Percentiles rank a stretch among this genome's conserved stretches.
These are phyloP conservation scores for Vitis amurensis DNA, from an alignment of 164 flowering plant genomes.

Conservation along the genomic window DNA sequence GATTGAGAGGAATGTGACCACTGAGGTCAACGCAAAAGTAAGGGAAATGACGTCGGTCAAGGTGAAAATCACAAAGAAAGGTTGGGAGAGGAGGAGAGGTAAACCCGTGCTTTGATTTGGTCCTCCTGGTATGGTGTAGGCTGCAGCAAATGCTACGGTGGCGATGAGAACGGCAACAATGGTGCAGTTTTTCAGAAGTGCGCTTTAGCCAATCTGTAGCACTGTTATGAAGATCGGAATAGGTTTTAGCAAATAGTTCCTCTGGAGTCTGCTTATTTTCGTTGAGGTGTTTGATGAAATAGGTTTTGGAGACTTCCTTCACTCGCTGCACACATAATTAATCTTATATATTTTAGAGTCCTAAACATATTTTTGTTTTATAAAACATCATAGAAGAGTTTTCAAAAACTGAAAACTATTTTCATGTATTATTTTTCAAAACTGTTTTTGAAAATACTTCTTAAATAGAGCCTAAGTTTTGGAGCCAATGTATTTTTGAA, in stretches of 20 bases:
- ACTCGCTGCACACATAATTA: slow-evolving; percentile 6
- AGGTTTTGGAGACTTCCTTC: not conserved
- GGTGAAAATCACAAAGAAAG: slow-evolving; percentile 19
- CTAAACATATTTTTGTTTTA: too few relatives aligned
- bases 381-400: too few relatives aligned
- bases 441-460: not conserved
- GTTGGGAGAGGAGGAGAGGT: slow-evolving; percentile 14
- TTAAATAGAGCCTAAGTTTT: too few relatives aligned
- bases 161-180: slow-evolving; percentile 23
- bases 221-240: not conserved
- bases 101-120: slow-evolving; percentile 13
- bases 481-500: too few relatives aligned
- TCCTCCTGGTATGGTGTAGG: slow-evolving; percentile 34
- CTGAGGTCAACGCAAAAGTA: slow-evolving; percentile 12
- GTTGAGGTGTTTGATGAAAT: slow-evolving; percentile 3
- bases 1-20: slow-evolving; percentile 22
- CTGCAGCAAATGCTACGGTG: slow-evolving; percentile 29
- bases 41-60: slow-evolving; percentile 23
- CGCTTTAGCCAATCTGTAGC: slow-evolving; percentile 24
- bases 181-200: slow-evolving; percentile 19
- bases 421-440: not conserved
- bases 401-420: too few relatives aligned
- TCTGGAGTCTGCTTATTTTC: not conserved
- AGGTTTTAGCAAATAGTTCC: slow-evolving; percentile 1
- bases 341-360: too few relatives aligned